A percentile compares a stretch with the other conserved stretches of the same genome.
Conservation (phyloP, 768 basidiomycete genomes). For the Sarcodon aspratus region DNA sequence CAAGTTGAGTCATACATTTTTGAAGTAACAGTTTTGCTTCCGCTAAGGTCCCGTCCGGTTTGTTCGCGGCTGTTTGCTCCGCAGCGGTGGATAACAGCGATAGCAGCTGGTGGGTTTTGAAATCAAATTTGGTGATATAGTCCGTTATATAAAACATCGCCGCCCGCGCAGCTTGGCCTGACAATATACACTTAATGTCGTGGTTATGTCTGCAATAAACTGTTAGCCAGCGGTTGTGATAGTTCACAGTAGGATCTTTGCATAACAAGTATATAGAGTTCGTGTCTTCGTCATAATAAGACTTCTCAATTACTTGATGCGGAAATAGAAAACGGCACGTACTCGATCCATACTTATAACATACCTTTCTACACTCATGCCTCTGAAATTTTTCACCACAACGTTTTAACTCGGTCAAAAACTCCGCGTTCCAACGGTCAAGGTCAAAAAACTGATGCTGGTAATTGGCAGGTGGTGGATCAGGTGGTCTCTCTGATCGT, state of each 20-base stretch:
- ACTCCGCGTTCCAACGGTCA: constrained; percentile 6
- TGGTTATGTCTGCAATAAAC: constrained; percentile 22
- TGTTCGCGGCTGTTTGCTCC: not conserved
- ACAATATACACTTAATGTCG: constrained; percentile 22
- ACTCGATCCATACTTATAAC: constrained; percentile 19
- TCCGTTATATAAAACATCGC: constrained; percentile 25
- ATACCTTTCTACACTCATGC: constrained; percentile 12
- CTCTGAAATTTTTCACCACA: constrained; percentile 13
- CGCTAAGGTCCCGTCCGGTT: not conserved
- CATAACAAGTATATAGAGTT: constrained; percentile 20
- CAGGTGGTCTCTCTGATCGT: constrained; percentile 11
- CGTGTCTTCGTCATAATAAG: constrained; percentile 17
- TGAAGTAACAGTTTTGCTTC: constrained; percentile 14
- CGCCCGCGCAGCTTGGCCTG: constrained; percentile 20
- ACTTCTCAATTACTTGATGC: constrained; percentile 17
- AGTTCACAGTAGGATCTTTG: constrained; percentile 18
- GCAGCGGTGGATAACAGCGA: constrained; percentile 16
- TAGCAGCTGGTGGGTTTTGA: constrained; percentile 16
- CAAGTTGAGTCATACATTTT: constrained; percentile 19
- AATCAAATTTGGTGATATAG: constrained; percentile 24
- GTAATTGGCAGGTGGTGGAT: constrained; percentile 4
- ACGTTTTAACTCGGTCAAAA: constrained; percentile 9
- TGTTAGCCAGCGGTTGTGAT: constrained; percentile 20
- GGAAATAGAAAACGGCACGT: constrained; percentile 22
- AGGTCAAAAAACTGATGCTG: too few relatives aligned